A percentile compares a stretch with the other conserved stretches of the same genome.
phyloP scores from a whole-genome alignment of 805 yeast species.

The Metschnikowia reukaufii region DNA sequence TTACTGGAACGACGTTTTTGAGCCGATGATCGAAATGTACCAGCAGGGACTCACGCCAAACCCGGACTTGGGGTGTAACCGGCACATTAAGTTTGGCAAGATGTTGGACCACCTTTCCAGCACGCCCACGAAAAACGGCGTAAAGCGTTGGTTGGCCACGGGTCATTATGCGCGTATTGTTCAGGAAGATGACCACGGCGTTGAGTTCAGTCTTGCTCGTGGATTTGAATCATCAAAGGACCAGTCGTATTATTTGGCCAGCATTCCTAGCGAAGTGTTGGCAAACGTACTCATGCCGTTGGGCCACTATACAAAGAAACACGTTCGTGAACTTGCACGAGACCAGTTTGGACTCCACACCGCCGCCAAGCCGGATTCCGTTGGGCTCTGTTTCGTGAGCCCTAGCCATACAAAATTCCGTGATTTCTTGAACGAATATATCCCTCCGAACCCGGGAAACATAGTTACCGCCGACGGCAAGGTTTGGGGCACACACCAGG shows the following conservation, averaged over 20 bases:
- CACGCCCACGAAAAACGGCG: background rate
- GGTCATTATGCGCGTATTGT: conserved; percentile 75
- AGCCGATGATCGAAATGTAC: conserved; percentile 83
- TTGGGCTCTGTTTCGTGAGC: conserved; percentile 89
- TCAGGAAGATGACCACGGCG: conserved; percentile 23
- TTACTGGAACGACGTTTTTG: conserved; percentile 90
- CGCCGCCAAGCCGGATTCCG: conserved; percentile 87
- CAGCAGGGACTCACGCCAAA: conserved; percentile 81
- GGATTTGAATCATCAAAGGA: conserved; percentile 67
- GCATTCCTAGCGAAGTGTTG: conserved; percentile 50
- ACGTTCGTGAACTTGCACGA: conserved; percentile 70
- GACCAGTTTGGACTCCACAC: conserved; percentile 50
- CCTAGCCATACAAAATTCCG: conserved; percentile 62
- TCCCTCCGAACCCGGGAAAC: conserved; percentile 72
- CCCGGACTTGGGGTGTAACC: conserved; percentile 90
- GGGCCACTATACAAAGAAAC: conserved; percentile 73
- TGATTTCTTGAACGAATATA: conserved; percentile 71
- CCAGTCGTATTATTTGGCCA: conserved; percentile 87
- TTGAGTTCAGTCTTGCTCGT: conserved; percentile 47
- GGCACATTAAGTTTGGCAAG: conserved; percentile 81
- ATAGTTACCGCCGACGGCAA: conserved; percentile 73
- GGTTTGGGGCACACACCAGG: conserved; percentile 79
- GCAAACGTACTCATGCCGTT: conserved; percentile 68
- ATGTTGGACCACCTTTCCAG: conserved; percentile 55
- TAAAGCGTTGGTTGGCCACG: conserved; percentile 71